Evolutionary conservation across 345 rosid genomes (phyloP), one percentile per base, ranked within the genome.

Genomic region (Excoecaria cochinchinensis): DNA sequence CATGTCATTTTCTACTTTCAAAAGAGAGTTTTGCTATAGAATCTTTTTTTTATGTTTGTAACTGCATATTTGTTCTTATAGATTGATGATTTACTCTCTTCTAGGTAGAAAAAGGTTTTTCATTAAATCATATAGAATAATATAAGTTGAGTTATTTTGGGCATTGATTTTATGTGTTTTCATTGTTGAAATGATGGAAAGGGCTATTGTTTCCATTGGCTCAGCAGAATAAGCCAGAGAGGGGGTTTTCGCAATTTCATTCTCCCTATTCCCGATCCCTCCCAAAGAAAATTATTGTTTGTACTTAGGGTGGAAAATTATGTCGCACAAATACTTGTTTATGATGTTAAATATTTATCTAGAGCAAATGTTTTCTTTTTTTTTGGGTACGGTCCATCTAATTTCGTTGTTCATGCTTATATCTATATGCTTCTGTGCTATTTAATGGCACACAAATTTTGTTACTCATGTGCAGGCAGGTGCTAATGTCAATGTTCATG

Each of bases 401-500:
- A 38, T 39, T 61, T 38, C 21, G 16, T 16, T 39, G 42, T 4
- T 21, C 31, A 17, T 19, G 36, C 22, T 61, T 19, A 51, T 47
- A 10, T 22, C 10, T 22, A 31, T 38, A 24, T 57, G 19, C 11
- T 4, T 67, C 19, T 76, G 17, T 66, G 19, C 52, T n/a, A 9
- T 67, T 24, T n/a, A 42, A 62, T 21, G 42, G 42, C 22, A 55
- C 19, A 57, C 55, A 53, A 19, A 38, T 72, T 62, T 8, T 51
- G 56, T 74, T 40, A 60, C 59, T 74, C n/a, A 38, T 72, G n/a
- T 78, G 81, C 85, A 95, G 97, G 94, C 89, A 6, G 97, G 94
- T 80, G 97, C 93, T 63, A 84, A 88, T 59, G 97, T 87, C 61
- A 91, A 95, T 69, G 77, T 90, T 73, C 74, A 71, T 76, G 92